Conservation (phyloP, 2,329 filamentous ascomycete genomes). For the Emergomyces orientalis region DNA sequence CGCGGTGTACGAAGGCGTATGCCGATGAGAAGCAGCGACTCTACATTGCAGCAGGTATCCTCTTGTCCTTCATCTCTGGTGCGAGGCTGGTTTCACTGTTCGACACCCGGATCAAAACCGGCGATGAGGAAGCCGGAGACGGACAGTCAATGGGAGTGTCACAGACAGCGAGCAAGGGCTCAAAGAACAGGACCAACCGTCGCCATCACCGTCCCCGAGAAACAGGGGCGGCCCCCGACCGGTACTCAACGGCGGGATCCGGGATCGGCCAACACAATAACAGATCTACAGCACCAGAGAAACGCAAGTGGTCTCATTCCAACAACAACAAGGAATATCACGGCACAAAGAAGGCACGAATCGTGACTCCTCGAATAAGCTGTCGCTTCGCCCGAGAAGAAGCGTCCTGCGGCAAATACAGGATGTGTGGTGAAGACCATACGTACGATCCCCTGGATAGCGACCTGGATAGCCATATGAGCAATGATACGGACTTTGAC, state of each 20-base stretch:
- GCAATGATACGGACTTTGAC: no score
- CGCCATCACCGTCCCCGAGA: no score
- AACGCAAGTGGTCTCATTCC: not conserved
- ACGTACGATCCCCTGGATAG: not conserved
- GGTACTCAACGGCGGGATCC: not conserved
- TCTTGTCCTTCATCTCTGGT: slow-evolving; percentile 16
- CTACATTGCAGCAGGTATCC: slow-evolving; percentile 13
- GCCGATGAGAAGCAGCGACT: slow-evolving; percentile 16
- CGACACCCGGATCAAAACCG: slow-evolving; percentile 10
- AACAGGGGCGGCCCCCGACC: not conserved
- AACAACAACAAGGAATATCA: not conserved
- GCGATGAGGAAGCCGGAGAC: slow-evolving; percentile 4
- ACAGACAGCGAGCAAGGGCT: slow-evolving; percentile 2
- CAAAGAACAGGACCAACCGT: slow-evolving; percentile 2
- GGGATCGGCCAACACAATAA: not conserved
- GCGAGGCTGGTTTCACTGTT: slow-evolving; percentile 17
- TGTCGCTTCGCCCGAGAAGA: not conserved
- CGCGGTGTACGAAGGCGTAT: no score
- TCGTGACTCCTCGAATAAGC: not conserved
- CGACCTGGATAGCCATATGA: not conserved
- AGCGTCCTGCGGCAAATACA: not conserved
- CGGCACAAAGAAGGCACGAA: not conserved
- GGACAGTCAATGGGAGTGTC: slow-evolving; percentile 5
- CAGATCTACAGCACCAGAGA: not conserved
- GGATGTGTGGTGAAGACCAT: not conserved